Percentiles rank a stretch among this genome's conserved stretches.
These are phyloP conservation scores for Asterophora parasitica DNA, from an alignment of 768 basidiomycete species.

Conservation along the genomic window DNA sequence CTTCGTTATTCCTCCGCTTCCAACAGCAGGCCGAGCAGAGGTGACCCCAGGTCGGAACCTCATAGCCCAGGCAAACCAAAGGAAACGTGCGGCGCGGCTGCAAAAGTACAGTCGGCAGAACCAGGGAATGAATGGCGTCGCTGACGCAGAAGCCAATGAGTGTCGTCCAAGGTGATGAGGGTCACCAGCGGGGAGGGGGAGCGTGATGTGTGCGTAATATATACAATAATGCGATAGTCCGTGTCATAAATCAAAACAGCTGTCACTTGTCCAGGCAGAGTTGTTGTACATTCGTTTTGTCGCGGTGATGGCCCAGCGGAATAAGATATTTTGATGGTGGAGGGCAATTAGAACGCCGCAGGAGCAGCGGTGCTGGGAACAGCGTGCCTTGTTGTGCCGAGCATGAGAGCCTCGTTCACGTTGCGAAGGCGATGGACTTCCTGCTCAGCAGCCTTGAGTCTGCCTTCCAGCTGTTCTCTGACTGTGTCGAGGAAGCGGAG, in stretches of 20 bases:
- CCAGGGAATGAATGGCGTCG: slow-evolving; percentile 27
- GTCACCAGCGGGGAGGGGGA: slow-evolving; percentile 25
- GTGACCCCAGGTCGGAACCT: slow-evolving; percentile 40
- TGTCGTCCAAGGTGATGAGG: slow-evolving; percentile 23
- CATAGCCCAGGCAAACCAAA: slow-evolving; percentile 20
- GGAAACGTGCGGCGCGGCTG: slow-evolving; percentile 54
- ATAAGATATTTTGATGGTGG: slow-evolving; percentile 8
- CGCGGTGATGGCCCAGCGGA: slow-evolving; percentile 10
- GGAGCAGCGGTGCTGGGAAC: slow-evolving; percentile 27
- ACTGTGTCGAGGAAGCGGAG: slow-evolving; percentile 84
- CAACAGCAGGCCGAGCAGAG: slow-evolving; percentile 18
- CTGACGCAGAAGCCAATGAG: slow-evolving; percentile 35
- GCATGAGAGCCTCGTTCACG: slow-evolving; percentile 88
- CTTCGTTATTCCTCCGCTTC: slow-evolving; percentile 28
- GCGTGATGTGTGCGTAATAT: slow-evolving; percentile 43
- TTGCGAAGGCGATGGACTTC: slow-evolving; percentile 79
- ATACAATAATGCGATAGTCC: slow-evolving; percentile 41
- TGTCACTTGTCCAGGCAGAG: slow-evolving; percentile 56
- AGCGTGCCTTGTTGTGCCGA: slow-evolving; percentile 72
- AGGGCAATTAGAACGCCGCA: slow-evolving; percentile 17
- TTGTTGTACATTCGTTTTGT: slow-evolving; percentile 31
- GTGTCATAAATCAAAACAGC: slow-evolving; percentile 50
- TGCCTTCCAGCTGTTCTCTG: slow-evolving; percentile 67
- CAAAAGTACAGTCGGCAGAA: slow-evolving; percentile 33
- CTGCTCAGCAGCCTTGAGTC: slow-evolving; percentile 72